These are phyloP conservation scores for Xylaria hypoxylon DNA, from an alignment of 2,329 filamentous ascomycete species.

Conservation along the genomic window DNA sequence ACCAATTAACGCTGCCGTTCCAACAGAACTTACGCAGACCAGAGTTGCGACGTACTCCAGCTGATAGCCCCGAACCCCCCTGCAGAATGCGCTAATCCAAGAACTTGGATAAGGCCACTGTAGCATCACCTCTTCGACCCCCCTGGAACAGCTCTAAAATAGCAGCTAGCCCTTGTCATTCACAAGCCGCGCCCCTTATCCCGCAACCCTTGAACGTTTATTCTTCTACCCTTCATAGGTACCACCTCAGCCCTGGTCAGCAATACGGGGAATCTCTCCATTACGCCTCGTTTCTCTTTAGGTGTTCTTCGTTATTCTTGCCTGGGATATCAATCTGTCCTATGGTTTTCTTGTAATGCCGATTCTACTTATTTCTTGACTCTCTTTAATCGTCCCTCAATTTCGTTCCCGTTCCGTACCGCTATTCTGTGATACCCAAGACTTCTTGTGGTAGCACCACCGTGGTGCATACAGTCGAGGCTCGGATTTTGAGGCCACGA, in stretches of 20 bases:
- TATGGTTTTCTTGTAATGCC: slow-evolving; percentile 54
- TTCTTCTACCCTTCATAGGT: slow-evolving; percentile 18
- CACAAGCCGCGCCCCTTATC: slow-evolving; percentile 31
- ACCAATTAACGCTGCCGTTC: slow-evolving; percentile 5
- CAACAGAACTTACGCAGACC: too few relatives aligned
- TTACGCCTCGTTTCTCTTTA: slow-evolving; percentile 32
- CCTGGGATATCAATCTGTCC: slow-evolving; percentile 32
- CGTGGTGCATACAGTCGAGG: slow-evolving; percentile 20
- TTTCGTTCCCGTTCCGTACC: slow-evolving; percentile 41
- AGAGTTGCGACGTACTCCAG: too few relatives aligned
- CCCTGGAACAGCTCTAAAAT: slow-evolving; percentile 32
- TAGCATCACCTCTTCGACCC: slow-evolving; percentile 44
- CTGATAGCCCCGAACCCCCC: too few relatives aligned
- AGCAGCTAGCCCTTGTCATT: slow-evolving; percentile 32
- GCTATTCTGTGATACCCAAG: slow-evolving; percentile 28
- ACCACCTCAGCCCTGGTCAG: slow-evolving; percentile 23
- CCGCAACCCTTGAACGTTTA: slow-evolving; percentile 22
- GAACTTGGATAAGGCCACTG: slow-evolving; percentile 52
- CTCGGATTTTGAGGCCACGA: slow-evolving; percentile 42
- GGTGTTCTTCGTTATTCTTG: slow-evolving; percentile 40
- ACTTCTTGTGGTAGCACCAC: slow-evolving; percentile 32
- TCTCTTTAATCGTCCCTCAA: slow-evolving; percentile 53
- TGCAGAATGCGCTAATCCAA: slow-evolving; percentile 39
- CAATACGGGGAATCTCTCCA: slow-evolving; percentile 20
- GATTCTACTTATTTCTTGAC: slow-evolving; percentile 55